These are phyloP conservation scores for Gnaphalium uliginosum DNA, from an alignment of 129 eudicot genomes.

Conservation along the genomic window DNA sequence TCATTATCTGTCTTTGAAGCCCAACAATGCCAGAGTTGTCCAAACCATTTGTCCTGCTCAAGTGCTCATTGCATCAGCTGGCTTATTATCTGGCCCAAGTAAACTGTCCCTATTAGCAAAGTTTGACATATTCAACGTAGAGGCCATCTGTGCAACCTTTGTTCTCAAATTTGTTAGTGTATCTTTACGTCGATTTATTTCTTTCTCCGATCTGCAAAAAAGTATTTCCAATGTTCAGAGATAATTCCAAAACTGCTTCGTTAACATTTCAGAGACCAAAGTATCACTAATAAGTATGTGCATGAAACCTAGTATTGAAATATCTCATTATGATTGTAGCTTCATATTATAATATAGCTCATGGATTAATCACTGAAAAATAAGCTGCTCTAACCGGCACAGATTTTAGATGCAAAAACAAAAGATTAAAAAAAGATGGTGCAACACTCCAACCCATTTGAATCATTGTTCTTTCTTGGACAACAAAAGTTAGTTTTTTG, in stretches of 20 bases:
- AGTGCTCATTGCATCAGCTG: conserved; percentile 85
- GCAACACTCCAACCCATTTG: no score
- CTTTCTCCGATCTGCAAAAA: conserved; percentile 74
- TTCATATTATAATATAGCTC: background rate
- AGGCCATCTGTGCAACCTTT: conserved; percentile 83
- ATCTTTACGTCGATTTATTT: conserved; percentile 85
- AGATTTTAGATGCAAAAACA: background rate
- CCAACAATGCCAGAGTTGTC: conserved; percentile 78
- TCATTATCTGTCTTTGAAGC: conserved; percentile 90
- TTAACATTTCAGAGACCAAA: conserved; percentile 17
- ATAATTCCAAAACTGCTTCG: conserved; percentile 18
- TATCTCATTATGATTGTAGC: no score
- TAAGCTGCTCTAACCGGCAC: conserved; percentile 5
- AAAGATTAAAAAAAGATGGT: no score
- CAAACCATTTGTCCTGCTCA: conserved; percentile 69
- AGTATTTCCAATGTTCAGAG: conserved; percentile 6
- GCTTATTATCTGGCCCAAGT: conserved; percentile 85
- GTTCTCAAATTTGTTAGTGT: conserved; percentile 71
- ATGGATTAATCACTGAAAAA: background rate
- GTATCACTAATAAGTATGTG: conserved; percentile 4
- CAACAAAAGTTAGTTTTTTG: no score
- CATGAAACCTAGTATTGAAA: background rate
- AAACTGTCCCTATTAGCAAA: conserved; percentile 84
- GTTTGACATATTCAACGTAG: conserved; percentile 86
- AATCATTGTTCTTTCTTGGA: no score